Percentiles rank a stretch among this genome's conserved stretches.
These are phyloP conservation scores for Medicago ruthenica DNA, from an alignment of 306 rosid genomes.

Conservation along the genomic window DNA sequence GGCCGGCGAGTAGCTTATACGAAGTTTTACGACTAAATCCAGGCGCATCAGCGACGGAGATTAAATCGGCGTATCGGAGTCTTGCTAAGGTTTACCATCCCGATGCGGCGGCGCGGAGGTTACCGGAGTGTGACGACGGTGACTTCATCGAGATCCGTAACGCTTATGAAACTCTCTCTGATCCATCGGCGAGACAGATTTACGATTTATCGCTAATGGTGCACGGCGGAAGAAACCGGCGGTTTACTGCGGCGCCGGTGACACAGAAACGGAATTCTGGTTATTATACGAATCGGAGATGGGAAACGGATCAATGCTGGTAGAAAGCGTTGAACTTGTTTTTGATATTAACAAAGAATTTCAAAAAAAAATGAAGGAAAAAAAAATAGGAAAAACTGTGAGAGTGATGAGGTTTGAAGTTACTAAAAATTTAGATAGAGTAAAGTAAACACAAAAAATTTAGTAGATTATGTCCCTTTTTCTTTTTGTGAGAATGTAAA, in stretches of 20 bases:
- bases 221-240: conserved; percentile 33
- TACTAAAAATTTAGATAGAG: not conserved
- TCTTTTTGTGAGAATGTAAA: conserved; percentile 16
- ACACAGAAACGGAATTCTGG: conserved; percentile 38
- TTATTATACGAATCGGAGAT: conserved; percentile 63
- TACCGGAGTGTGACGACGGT: conserved; percentile 47
- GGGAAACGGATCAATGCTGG: conserved; percentile 99
- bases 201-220: conserved; percentile 66
- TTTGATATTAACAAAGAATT: not conserved
- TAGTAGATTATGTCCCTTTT: not conserved
- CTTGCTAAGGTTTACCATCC: conserved; percentile 66
- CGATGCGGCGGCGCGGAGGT: conserved; percentile 51
- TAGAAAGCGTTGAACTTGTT: conserved; percentile 39
- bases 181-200: conserved; percentile 73
- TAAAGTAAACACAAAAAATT: not conserved
- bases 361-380: too few relatives aligned
- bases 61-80: conserved; percentile 55
- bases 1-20: conserved; percentile 46
- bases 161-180: conserved; percentile 85
- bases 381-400: not conserved
- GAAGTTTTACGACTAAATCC: conserved; percentile 44
- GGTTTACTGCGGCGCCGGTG: conserved; percentile 8
- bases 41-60: conserved; percentile 48
- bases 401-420: conserved; percentile 1
- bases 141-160: conserved; percentile 77